Conservation (phyloP, 257 asterid genomes). For the Lycium ferocissimum region DNA sequence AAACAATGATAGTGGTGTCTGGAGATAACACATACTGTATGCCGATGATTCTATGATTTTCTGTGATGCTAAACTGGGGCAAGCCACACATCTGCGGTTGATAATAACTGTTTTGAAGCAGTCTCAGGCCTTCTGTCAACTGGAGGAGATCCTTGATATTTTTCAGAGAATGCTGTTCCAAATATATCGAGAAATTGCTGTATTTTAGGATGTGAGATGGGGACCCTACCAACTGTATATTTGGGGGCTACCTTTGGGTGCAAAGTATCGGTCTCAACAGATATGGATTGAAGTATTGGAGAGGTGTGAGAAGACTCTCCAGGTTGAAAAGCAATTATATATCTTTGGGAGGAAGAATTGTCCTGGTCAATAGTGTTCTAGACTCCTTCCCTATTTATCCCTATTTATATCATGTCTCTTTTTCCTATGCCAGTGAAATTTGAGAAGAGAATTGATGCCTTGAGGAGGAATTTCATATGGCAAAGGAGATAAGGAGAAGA, state of each 20-base stretch:
- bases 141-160: neutral
- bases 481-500: neutral
- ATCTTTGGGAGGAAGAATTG: neutral
- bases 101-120: neutral
- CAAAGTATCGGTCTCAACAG: neutral
- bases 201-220: neutral
- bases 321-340: neutral
- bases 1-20: constrained; percentile 6
- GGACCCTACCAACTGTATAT: neutral
- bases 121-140: neutral
- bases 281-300: neutral
- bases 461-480: constrained; percentile 13
- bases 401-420: neutral
- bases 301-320: neutral
- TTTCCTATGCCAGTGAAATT: neutral
- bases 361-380: neutral
- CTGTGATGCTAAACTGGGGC: constrained; percentile 7
- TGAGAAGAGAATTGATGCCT: neutral
- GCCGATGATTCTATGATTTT: neutral
- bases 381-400: neutral
- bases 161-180: neutral
- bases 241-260: neutral
- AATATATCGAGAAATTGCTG: no score
- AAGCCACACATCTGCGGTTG: neutral
- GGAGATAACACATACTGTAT: neutral